Evolutionary conservation across 371 early-diverging fungal species (phyloP), one percentile per base, ranked within the genome.

Genomic region (Rhizomucor pusillus): DNA sequence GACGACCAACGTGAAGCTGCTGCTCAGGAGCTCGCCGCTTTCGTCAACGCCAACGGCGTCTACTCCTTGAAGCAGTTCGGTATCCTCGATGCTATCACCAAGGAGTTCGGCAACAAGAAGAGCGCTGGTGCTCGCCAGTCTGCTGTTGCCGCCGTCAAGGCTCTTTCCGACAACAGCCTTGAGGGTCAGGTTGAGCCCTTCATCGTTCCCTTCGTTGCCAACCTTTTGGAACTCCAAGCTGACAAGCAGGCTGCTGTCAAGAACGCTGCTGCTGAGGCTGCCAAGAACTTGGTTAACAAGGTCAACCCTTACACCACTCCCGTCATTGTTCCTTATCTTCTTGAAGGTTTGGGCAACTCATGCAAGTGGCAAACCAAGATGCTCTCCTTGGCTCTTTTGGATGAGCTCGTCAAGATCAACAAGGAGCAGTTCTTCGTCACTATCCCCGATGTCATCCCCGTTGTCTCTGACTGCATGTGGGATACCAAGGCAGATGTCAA

Each of bases 311-410:
- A 81, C 47, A 75, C 86, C 14, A 73, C 81, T 14, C 68, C 60
- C 24, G 59, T 73, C 44, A 55, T 87, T n/a, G 59, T 88, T 7
- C 85, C 86, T 14, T 59, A 71, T 23, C 69, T 87, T 51, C 73
- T 77, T 48, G 83, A 84, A 25, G 77, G 72, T 54, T 77, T 85
- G 50, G 73, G 64, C 35, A 79, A 85, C 66, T 79, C 83, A 47
- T 84, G 81, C 54, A 89, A 89, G 62, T 90, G 91, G 91, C 91
- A 86, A 62, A 83, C 88, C 47, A 84, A 86, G 70, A 77, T 81
- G 22, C 85, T 78, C 25, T 79, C 86, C 18, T 52, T 88, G 22
- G 67, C 80, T 36, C 37, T 84, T 10, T 50, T 89, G 43, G 78
- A 72, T 9, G 63, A 67, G 20, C 60, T 87, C 14, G 77, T 81